Base-by-base conservation (phyloP, 2,329 filamentous ascomycete species). In the Microdochium trichocladiopsis region DNA sequence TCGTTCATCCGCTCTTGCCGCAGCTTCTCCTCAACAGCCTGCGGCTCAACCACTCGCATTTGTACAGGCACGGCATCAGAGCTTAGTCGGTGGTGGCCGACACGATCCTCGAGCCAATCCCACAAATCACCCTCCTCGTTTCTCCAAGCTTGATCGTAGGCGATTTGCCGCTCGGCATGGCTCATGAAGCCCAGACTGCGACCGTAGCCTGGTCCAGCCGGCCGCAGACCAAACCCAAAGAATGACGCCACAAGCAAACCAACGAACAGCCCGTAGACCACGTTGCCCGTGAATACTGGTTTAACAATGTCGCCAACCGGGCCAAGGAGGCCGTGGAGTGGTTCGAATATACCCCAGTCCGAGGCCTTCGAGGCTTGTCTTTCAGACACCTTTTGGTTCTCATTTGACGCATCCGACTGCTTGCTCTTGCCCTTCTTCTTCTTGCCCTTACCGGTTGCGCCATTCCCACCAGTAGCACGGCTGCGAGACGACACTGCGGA, bases 71-170 rank as follows among this genome's bases (percentile, higher is more conserved):
- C 57, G 47, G 54, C 63, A 50, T 60, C 70, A 52, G 72, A 76
- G 58, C 66, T 70, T 57, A 79, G 70, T 53, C 73, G 74, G 52
- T 90, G 86, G 65, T 94, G 73, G 2, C 90, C 87, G 2, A 90
- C 85, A 18, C 92, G 80, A 61, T 95, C 89, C 67, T 96, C 92
- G 4, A 96, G 73, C 92, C 92, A 96, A 53, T 89, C 86, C 92
- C 92, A 96, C 10, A 96, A 73, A 61, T 94, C 90, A 58, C 82
- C 90, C 66, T 96, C 92, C 67, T 96, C 90, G 41, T 83, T 77
- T 33, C 84, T 79, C 92, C 93, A 99, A 63, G 97, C 87, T 69
- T 96, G 89, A 59, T 97, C 92, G 66, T 96, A 97, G 0, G 89
- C 90, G 2, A 87, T 84, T 16, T 91, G 72, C 5, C 91, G 82